phyloP scores from a whole-genome alignment of 1,284 basidiomycete genomes.

The Trametes pubescens region DNA sequence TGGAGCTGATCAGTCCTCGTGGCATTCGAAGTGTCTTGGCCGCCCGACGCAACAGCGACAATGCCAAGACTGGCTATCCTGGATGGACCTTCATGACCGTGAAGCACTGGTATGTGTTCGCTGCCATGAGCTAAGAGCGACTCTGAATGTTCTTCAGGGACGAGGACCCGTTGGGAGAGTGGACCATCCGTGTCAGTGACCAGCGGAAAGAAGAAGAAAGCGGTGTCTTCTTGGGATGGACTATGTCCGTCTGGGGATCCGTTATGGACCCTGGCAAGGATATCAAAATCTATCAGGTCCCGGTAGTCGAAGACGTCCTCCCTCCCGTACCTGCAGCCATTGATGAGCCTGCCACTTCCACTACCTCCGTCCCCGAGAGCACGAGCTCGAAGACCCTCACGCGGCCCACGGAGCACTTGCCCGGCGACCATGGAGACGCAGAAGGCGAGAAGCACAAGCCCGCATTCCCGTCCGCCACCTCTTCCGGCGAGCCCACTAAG shows the following conservation, averaged over 20 bases:
- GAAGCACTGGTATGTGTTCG: conserved; percentile 88
- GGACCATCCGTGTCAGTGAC: conserved; percentile 91
- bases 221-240: conserved; percentile 92
- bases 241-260: conserved; percentile 94
- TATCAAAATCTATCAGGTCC: conserved; percentile 72
- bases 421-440: conserved; percentile 80
- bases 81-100: conserved; percentile 99
- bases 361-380: conserved; percentile 46
- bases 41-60: conserved; percentile 75
- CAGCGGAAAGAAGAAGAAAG: conserved; percentile 63
- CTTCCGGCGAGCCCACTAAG: conserved; percentile 38
- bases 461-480: conserved; percentile 56
- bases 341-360: conserved; percentile 46
- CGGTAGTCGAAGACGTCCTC: conserved; percentile 61
- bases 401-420: conserved; percentile 91
- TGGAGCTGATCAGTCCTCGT: conserved; percentile 87
- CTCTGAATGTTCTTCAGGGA: conserved; percentile 63
- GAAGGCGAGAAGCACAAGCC: conserved; percentile 75
- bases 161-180: conserved; percentile 92
- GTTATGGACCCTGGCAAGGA: conserved; percentile 72
- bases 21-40: conserved; percentile 90
- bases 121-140: conserved; percentile 1
- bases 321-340: conserved; percentile 54
- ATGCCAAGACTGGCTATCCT: conserved; percentile 76
- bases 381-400: conserved; percentile 60